Conservation (phyloP, 192 early-diverging fungal genomes). For the Podila minutissima region DNA sequence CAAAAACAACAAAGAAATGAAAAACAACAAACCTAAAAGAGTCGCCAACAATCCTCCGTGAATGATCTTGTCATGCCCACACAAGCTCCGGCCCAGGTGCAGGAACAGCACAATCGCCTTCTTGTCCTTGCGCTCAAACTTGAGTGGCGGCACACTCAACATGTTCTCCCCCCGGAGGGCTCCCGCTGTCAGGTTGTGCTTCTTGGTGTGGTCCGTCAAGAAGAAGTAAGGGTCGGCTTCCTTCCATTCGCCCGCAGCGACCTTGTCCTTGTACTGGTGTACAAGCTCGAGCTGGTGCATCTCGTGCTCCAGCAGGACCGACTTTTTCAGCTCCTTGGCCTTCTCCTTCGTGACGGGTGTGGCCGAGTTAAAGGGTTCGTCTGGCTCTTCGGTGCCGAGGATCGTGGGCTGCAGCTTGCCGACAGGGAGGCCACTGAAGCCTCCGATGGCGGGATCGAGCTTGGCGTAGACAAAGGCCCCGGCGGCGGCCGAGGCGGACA, state of each 20-base stretch:
- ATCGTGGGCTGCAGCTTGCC: constrained; percentile 40
- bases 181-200: constrained; percentile 53
- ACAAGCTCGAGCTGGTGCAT: constrained; percentile 33
- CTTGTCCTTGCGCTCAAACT: constrained; percentile 66
- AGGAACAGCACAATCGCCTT: constrained; percentile 59
- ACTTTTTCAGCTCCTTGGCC: constrained; percentile 25
- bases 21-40: constrained; percentile 47
- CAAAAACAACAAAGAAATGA: background rate
- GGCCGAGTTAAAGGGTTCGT: constrained; percentile 7
- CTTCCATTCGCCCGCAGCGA: constrained; percentile 30
- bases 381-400: constrained; percentile 25
- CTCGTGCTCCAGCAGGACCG: constrained; percentile 26
- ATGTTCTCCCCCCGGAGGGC: constrained; percentile 67
- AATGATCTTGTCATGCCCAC: constrained; percentile 82
- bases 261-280: constrained; percentile 29
- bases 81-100: constrained; percentile 78
- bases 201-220: constrained; percentile 25
- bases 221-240: constrained; percentile 39
- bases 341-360: constrained; percentile 7
- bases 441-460: constrained; percentile 21
- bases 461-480: constrained; percentile 44
- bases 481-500: constrained; percentile 33
- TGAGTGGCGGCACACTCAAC: constrained; percentile 59
- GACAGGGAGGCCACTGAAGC: constrained; percentile 24
- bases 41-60: constrained; percentile 84